These are phyloP conservation scores for Przewalskia tangutica DNA, from an alignment of 257 asterid genomes.

Conservation along the genomic window DNA sequence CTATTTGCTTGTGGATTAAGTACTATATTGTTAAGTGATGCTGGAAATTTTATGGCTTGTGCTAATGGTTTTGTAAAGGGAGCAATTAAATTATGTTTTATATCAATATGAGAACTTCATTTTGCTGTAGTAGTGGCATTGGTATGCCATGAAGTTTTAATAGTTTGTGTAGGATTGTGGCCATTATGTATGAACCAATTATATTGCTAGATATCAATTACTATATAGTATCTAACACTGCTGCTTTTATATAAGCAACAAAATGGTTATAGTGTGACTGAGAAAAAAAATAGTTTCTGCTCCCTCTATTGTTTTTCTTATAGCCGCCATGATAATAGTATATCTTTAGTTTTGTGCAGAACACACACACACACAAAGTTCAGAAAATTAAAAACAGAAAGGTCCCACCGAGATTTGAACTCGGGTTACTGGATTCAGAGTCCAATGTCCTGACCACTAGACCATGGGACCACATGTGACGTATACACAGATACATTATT, in stretches of 20 bases:
- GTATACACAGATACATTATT: too few relatives aligned
- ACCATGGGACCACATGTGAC: slow-evolving; percentile 49
- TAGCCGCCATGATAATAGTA: too few relatives aligned
- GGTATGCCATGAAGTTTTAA: background rate
- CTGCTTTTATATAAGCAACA: too few relatives aligned
- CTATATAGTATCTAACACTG: background rate
- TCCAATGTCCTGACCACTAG: slow-evolving; percentile 93
- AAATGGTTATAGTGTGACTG: too few relatives aligned
- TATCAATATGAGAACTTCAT: background rate
- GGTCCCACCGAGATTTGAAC: slow-evolving; percentile 96
- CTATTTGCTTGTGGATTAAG: background rate
- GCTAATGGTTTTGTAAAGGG: background rate
- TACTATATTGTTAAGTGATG: background rate
- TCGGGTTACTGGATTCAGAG: slow-evolving; percentile 97
- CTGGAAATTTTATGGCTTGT: background rate
- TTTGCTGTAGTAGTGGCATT: background rate
- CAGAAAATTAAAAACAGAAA: background rate
- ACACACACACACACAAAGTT: too few relatives aligned
- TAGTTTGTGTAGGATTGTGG: background rate
- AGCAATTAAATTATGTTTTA: background rate
- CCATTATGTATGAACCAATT: background rate
- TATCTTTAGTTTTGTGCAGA: too few relatives aligned
- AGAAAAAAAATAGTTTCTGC: too few relatives aligned
- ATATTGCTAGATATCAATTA: background rate
- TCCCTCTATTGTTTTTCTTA: too few relatives aligned